Base-by-base conservation (phyloP, 129 eudicot genomes). In the Chrysanthemum makinoi region DNA sequence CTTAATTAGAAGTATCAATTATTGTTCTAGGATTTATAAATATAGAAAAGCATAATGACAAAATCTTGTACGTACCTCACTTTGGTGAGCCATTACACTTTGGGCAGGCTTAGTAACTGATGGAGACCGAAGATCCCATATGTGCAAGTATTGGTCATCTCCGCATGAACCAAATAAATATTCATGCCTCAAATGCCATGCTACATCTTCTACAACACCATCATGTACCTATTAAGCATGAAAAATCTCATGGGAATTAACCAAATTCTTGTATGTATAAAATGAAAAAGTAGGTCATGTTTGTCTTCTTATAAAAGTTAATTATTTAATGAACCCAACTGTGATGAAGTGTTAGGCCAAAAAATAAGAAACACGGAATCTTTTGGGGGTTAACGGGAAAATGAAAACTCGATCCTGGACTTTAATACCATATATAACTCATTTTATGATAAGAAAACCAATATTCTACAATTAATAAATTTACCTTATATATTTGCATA, bases 161-260 rank as follows among this genome's bases (percentile, higher is more conserved):
- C 98, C 98, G 68, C 92, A 96, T 6, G 98, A 94, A 52, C 98
- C 98, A 79, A 94, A 94, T 59, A 94, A 77, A 72, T 94, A 84
- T 62, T 94, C 97, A 80, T 89, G 96, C 79, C 97, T 82, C 80
- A 84, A 79, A 84, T 94, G 98, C 98, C 98, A 94, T 35, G 98
- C 90, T n/a, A 94, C 98, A 81, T 94, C 98, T 82, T 94, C 98
- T 14, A 94, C 98, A 52, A 87, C 97, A 43, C 98, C 97, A 75
- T 89, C 97, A 82, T 87, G 98, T 60, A 87, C 86, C 96, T 93
- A 75, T 54, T 30, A 15, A 68, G 19, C 50, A 76, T 70, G 22
- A 51, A 72, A 28, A 68, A 69, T 15, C 17, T 10, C 68, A 16
- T 5, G 2, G 7, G 28, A 43, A 14, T 65, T 43, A 47, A 52